These are phyloP conservation scores for Phytophthora tubulina DNA, from an alignment of 352 stramenopile genomes.

Conservation along the genomic window DNA sequence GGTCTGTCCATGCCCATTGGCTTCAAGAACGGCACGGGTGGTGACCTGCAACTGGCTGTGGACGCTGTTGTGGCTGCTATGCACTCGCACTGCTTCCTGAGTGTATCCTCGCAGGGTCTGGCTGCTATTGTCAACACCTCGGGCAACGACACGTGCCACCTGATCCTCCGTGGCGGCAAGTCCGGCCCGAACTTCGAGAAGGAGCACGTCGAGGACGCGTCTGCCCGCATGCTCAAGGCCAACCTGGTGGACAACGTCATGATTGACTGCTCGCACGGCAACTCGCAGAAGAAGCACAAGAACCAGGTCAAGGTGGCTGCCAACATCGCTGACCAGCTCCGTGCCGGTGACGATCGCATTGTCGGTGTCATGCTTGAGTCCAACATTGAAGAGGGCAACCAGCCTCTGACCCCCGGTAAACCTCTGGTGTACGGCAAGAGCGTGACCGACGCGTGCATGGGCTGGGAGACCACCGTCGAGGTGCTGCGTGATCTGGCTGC, in stretches of 20 bases:
- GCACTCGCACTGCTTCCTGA: conserved; percentile 91
- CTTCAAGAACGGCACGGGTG: conserved; percentile 93
- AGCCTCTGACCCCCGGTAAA: conserved; percentile 78
- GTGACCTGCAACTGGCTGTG: conserved; percentile 87
- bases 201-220: conserved; percentile 84
- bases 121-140: conserved; percentile 90
- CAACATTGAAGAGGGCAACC: conserved; percentile 86
- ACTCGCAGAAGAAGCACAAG: conserved; percentile 91
- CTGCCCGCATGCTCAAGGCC: conserved; percentile 85
- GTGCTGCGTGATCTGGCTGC: conserved; percentile 80
- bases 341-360: conserved; percentile 78
- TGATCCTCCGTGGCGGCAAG: conserved; percentile 90
- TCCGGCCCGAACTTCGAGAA: conserved; percentile 88
- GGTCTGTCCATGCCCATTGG: conserved; percentile 92
- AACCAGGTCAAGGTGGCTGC: conserved; percentile 85
- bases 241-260: conserved; percentile 89
- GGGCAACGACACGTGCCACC: conserved; percentile 90
- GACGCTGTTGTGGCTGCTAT: conserved; percentile 84
- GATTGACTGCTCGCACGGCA: conserved; percentile 93
- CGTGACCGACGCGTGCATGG: conserved; percentile 91
- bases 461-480: conserved; percentile 82
- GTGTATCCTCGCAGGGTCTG: conserved; percentile 87
- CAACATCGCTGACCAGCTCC: conserved; percentile 79
- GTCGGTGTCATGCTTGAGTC: conserved; percentile 92
- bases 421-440: conserved; percentile 91